A percentile compares a stretch with the other conserved stretches of the same genome.
These are phyloP conservation scores for Petunia hybrid DNA, from an alignment of 305 asterid species.

Conservation along the genomic window DNA sequence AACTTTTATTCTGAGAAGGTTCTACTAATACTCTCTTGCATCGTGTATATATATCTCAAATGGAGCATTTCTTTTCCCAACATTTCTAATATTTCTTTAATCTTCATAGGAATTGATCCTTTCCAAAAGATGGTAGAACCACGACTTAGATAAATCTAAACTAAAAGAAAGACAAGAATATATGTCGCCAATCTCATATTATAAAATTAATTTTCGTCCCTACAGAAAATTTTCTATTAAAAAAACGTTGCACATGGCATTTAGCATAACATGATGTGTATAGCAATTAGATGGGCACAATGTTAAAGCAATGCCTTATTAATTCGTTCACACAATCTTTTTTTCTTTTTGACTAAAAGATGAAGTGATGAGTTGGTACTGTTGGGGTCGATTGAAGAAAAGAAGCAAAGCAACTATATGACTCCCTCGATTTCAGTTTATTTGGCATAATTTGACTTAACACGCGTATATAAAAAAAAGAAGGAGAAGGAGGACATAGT, in stretches of 20 bases:
- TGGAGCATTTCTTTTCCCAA: no score
- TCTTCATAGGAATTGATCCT: not conserved
- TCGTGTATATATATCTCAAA: not conserved
- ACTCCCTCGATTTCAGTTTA: no score
- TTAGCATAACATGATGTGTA: not conserved
- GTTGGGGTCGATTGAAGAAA: not conserved
- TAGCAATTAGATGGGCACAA: not conserved
- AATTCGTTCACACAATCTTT: not conserved
- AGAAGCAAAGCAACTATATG: not conserved
- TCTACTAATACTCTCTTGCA: not conserved
- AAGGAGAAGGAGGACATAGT: no score
- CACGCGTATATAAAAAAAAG: no score
- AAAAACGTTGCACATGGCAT: not conserved
- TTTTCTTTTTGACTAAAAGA: not conserved
- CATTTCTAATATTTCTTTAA: not conserved
- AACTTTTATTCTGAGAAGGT: not conserved
- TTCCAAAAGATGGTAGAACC: not conserved
- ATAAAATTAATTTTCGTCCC: not conserved
- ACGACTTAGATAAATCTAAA: not conserved
- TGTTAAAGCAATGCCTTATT: not conserved
- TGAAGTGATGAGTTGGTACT: not conserved
- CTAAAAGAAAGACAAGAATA: not conserved
- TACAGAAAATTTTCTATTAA: not conserved
- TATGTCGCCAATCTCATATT: not conserved
- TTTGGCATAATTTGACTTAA: no score